These are phyloP conservation scores for Cutaneotrichosporon sp. DNA, from an alignment of 1,284 basidiomycete species.

Conservation along the genomic window DNA sequence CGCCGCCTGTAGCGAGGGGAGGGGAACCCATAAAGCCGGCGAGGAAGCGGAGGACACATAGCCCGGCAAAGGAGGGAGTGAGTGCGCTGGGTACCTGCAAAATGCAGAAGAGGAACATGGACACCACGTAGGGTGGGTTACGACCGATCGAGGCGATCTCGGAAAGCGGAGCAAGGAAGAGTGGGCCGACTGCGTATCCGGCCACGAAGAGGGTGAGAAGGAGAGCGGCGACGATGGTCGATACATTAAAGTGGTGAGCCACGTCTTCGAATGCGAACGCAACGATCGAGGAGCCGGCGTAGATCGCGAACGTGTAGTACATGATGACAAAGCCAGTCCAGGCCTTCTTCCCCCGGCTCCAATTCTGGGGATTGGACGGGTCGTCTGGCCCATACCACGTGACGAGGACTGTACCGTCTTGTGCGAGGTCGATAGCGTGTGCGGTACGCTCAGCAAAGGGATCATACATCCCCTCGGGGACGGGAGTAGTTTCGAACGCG, in stretches of 20 bases:
- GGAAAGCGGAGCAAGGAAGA: slow-evolving; percentile 53
- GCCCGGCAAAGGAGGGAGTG: slow-evolving; percentile 42
- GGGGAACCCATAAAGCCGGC: slow-evolving; percentile 25
- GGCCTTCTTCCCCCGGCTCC: slow-evolving; percentile 64
- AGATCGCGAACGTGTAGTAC: slow-evolving; percentile 37
- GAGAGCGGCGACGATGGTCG: slow-evolving; percentile 19
- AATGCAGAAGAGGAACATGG: slow-evolving; percentile 44
- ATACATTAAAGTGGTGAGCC: slow-evolving; percentile 15
- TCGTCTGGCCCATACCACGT: slow-evolving; percentile 66
- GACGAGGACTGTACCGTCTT: slow-evolving; percentile 43
- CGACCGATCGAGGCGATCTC: slow-evolving; percentile 44
- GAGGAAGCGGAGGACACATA: slow-evolving; percentile 47
- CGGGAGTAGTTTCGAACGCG: background rate
- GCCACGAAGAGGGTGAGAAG: slow-evolving; percentile 54
- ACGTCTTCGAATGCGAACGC: slow-evolving; percentile 18
- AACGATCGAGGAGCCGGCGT: slow-evolving; percentile 21
- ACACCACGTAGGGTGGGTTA: slow-evolving; percentile 46
- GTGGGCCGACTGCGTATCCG: slow-evolving; percentile 62
- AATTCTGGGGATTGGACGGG: slow-evolving; percentile 67
- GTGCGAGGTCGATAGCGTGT: slow-evolving; percentile 14
- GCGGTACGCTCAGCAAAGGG: background rate
- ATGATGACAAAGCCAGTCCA: slow-evolving; percentile 67
- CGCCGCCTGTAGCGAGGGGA: slow-evolving; percentile 56
- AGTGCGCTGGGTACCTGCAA: slow-evolving; percentile 47
- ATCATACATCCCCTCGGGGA: slow-evolving; percentile 5